Evolutionary conservation across 2,329 filamentous ascomycete species (phyloP).

Genomic region (Tolypocladium ovalisporum): DNA sequence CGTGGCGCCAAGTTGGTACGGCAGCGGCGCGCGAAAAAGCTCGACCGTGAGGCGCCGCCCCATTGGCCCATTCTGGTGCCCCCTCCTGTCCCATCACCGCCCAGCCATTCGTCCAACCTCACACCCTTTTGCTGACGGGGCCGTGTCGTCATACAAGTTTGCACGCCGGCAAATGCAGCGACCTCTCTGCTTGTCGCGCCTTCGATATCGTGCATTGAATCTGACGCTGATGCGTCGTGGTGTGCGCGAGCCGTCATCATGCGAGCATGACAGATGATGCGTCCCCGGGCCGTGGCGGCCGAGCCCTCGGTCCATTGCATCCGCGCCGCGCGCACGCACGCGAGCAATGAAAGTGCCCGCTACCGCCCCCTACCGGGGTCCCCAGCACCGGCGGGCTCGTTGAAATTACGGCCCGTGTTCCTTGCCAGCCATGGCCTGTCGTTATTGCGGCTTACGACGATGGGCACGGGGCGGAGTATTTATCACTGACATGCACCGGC

Average conservation of each 20-base stretch:
- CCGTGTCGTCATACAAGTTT: not conserved
- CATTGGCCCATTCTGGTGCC: not conserved
- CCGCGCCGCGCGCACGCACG: not conserved
- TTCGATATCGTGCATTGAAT: not conserved
- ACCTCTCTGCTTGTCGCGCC: not conserved
- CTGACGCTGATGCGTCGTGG: not conserved
- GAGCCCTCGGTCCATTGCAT: not conserved
- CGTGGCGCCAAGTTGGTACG: not conserved
- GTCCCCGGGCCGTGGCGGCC: not conserved
- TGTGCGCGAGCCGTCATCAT: not conserved
- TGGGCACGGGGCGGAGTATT: not conserved
- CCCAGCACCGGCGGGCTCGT: not conserved
- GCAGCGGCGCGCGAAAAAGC: not conserved
- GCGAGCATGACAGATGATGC: too few species aligned
- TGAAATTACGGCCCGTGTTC: not conserved
- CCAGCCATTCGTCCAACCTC: not conserved
- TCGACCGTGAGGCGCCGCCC: not conserved
- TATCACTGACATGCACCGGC: not conserved
- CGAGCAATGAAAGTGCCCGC: too few species aligned
- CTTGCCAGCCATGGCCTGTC: too few species aligned
- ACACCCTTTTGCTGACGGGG: not conserved
- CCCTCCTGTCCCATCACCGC: not conserved
- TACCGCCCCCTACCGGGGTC: not conserved
- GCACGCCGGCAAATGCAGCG: not conserved
- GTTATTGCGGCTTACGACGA: too few species aligned